phyloP scores from a whole-genome alignment of 352 stramenopile species.

The Pilasporangium apinafurcum region DNA sequence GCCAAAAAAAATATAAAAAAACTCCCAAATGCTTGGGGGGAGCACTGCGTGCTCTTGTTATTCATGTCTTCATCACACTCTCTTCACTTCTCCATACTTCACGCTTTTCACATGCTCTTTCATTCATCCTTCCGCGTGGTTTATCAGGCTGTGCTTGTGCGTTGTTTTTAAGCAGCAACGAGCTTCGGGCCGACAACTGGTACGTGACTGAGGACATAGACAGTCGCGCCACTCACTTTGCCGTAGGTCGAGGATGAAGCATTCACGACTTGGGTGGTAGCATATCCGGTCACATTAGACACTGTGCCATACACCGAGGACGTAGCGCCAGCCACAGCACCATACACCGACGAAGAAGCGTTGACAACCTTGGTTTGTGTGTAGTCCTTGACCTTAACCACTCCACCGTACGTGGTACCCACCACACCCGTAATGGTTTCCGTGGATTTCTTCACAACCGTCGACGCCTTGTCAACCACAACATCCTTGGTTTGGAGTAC shows the following conservation, averaged over 20 bases:
- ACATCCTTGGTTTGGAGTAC: slow-evolving; percentile 66
- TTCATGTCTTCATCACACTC: no score
- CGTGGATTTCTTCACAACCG: slow-evolving; percentile 34
- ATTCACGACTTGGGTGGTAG: slow-evolving; percentile 54
- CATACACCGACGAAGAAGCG: slow-evolving; percentile 23
- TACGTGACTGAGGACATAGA: slow-evolving; percentile 51
- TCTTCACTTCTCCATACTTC: no score
- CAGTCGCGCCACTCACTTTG: slow-evolving; percentile 40
- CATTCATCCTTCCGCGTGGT: no score
- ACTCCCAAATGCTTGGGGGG: no score
- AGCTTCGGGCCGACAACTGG: slow-evolving; percentile 56
- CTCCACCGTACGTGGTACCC: slow-evolving; percentile 30
- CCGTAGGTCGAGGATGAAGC: slow-evolving; percentile 62
- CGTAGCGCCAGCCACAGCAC: no score
- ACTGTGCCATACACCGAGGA: slow-evolving; percentile 41
- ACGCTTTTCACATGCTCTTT: no score
- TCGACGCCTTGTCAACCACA: slow-evolving; percentile 27
- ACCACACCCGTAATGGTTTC: slow-evolving; percentile 33
- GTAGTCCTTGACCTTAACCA: slow-evolving; percentile 56
- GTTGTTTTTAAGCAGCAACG: no score
- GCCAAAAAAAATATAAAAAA: no score
- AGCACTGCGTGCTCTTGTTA: no score
- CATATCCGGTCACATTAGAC: slow-evolving; percentile 50
- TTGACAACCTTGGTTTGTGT: slow-evolving; percentile 34
- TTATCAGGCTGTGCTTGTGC: no score